Conservation (phyloP, 176 grass and related monocot species). For the Carex parvula region DNA sequence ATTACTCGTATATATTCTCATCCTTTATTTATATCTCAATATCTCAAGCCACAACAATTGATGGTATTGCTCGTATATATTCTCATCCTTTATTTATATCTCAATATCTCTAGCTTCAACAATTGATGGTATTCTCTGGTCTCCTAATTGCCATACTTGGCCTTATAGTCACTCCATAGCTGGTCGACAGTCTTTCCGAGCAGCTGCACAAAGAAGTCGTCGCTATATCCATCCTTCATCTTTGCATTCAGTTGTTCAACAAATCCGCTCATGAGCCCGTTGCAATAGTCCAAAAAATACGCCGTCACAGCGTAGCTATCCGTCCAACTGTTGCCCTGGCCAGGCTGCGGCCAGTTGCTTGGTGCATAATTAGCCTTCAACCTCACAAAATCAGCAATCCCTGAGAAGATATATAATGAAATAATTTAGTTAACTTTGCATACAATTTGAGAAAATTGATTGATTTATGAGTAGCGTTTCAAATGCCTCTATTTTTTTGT, state of each 20-base stretch:
- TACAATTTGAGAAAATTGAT: background rate
- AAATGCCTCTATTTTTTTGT: too few relatives aligned
- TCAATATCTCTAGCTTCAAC: background rate
- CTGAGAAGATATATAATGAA: background rate
- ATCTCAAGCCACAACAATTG: too few relatives aligned
- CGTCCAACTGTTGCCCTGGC: conserved; percentile 52
- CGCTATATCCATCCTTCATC: conserved; percentile 44
- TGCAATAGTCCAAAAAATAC: conserved; percentile 53
- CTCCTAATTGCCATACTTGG: conserved; percentile 28
- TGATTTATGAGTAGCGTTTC: too few relatives aligned
- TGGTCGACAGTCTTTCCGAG: conserved; percentile 52
- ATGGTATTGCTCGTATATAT: too few relatives aligned
- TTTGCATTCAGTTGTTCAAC: conserved; percentile 57
- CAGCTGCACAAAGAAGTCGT: conserved; percentile 49
- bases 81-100: background rate
- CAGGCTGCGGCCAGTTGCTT: conserved; percentile 44
- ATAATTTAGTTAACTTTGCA: background rate
- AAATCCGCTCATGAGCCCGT: conserved; percentile 36
- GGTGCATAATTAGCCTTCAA: conserved; percentile 48
- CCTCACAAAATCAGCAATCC: conserved; percentile 76
- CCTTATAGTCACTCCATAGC: conserved; percentile 67
- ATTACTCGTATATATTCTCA: background rate
- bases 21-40: background rate
- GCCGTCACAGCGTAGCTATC: conserved; percentile 62
- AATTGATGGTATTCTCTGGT: too few relatives aligned